These are phyloP conservation scores for Laburnicola sp. DNA, from an alignment of 2,329 filamentous ascomycete species.

Conservation along the genomic window DNA sequence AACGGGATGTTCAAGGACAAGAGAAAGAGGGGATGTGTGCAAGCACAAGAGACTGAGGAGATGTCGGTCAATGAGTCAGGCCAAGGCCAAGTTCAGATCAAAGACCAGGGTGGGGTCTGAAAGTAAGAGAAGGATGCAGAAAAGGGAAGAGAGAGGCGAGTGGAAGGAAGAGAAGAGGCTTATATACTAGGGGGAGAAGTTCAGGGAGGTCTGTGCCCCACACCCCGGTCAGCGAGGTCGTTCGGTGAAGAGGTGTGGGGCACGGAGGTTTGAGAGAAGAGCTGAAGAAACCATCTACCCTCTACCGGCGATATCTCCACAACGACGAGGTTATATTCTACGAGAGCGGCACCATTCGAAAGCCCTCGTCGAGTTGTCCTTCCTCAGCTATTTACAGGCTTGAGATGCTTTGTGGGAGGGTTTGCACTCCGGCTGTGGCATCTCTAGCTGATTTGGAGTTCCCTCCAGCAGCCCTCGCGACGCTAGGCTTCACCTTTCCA, in stretches of 20 bases:
- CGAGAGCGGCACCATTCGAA: constrained; percentile 16
- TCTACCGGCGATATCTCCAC: constrained; percentile 6
- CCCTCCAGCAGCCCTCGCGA: constrained; percentile 9
- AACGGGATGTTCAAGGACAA: constrained; percentile 15
- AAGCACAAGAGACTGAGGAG: constrained; percentile 17
- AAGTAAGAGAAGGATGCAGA: constrained; percentile 13
- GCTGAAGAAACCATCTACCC: constrained; percentile 1
- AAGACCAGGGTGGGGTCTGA: constrained; percentile 16
- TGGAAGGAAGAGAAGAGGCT: constrained; percentile 14
- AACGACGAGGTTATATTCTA: constrained; percentile 1
- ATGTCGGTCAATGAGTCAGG: constrained; percentile 4
- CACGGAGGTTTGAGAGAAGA: constrained; percentile 3
- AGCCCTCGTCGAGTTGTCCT: constrained; percentile 26
- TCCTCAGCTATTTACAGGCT: constrained; percentile 12
- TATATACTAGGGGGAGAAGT: constrained; percentile 17
- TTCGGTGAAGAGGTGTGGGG: neutral
- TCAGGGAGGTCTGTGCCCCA: neutral
- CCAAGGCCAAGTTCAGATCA: constrained; percentile 16
- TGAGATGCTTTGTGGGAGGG: constrained; percentile 8
- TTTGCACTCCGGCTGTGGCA: constrained; percentile 25
- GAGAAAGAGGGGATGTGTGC: neutral
- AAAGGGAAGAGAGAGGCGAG: constrained; percentile 15
- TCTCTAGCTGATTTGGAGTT: constrained; percentile 18
- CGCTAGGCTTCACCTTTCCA: neutral
- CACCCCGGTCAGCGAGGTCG: neutral